phyloP scores from a whole-genome alignment of 805 yeast species.

The Candida ulmi region DNA sequence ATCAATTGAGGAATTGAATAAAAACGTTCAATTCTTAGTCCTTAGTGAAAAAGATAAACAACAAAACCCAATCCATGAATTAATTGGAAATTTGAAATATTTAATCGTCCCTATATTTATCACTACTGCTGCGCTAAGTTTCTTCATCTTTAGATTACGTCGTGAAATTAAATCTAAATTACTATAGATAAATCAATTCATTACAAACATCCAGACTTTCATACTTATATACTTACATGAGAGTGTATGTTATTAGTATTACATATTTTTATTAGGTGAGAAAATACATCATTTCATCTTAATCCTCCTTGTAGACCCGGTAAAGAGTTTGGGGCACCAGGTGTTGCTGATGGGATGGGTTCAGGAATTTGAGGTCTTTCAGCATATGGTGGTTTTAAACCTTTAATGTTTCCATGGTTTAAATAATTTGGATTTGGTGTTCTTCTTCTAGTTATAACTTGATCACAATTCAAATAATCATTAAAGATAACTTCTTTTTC shows the following conservation, averaged over 20 bases:
- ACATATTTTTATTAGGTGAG: too few species aligned
- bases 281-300: neutral
- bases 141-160: constrained; percentile 48
- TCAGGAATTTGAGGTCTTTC: constrained; percentile 10
- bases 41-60: constrained; percentile 19
- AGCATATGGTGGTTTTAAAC: constrained; percentile 39
- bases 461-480: constrained; percentile 35
- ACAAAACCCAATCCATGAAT: constrained; percentile 17
- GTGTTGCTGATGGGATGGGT: neutral
- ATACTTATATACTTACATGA: too few species aligned
- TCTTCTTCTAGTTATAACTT: constrained; percentile 37
- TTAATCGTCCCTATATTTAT: constrained; percentile 22
- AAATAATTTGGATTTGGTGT: constrained; percentile 44
- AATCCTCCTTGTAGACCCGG: too few species aligned
- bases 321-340: neutral
- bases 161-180: constrained; percentile 58
- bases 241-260: too few species aligned
- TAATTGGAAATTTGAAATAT: constrained; percentile 21
- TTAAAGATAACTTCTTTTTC: constrained; percentile 29
- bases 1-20: constrained; percentile 14
- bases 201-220: too few species aligned
- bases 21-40: constrained; percentile 14
- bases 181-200: too few species aligned
- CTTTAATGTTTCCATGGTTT: constrained; percentile 39
- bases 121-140: constrained; percentile 30